Percentiles rank a stretch among this genome's conserved stretches.
These are phyloP conservation scores for Paraphoma sp. DNA, from an alignment of 2,329 filamentous ascomycete genomes.

Conservation along the genomic window DNA sequence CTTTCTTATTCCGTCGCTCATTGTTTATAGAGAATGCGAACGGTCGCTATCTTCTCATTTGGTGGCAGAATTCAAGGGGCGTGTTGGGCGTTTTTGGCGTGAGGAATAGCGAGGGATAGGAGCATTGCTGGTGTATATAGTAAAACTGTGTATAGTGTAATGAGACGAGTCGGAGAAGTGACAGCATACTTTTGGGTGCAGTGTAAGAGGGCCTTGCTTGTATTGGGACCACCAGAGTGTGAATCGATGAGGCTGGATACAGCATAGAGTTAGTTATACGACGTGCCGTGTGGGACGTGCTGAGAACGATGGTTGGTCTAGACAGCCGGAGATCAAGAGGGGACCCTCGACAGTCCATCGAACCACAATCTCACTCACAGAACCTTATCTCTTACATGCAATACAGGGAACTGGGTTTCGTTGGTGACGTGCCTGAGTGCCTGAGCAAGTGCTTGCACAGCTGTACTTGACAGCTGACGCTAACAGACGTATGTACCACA, in stretches of 20 bases:
- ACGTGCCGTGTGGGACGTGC: not conserved
- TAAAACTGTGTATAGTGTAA: slow-evolving; percentile 6
- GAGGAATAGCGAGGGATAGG: not conserved
- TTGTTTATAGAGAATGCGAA: not conserved
- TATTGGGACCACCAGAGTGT: too few species aligned
- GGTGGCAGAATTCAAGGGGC: not conserved
- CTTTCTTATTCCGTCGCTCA: not conserved
- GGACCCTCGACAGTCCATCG: too few species aligned
- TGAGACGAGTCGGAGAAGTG: not conserved
- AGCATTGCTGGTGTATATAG: not conserved
- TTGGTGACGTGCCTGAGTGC: too few species aligned
- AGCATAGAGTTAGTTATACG: not conserved
- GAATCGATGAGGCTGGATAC: too few species aligned
- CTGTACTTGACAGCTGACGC: too few species aligned
- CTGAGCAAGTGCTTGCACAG: too few species aligned
- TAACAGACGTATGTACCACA: too few species aligned
- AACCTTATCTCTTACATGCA: too few species aligned
- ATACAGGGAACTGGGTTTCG: too few species aligned
- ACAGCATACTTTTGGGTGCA: too few species aligned
- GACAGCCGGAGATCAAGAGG: not conserved
- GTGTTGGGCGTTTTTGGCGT: slow-evolving; percentile 1
- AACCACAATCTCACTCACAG: too few species aligned
- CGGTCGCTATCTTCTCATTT: not conserved
- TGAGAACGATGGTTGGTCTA: not conserved
- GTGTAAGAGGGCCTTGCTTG: too few species aligned